Conservation (phyloP, 768 basidiomycete genomes). For the Tylopilus rubrobrunneus region DNA sequence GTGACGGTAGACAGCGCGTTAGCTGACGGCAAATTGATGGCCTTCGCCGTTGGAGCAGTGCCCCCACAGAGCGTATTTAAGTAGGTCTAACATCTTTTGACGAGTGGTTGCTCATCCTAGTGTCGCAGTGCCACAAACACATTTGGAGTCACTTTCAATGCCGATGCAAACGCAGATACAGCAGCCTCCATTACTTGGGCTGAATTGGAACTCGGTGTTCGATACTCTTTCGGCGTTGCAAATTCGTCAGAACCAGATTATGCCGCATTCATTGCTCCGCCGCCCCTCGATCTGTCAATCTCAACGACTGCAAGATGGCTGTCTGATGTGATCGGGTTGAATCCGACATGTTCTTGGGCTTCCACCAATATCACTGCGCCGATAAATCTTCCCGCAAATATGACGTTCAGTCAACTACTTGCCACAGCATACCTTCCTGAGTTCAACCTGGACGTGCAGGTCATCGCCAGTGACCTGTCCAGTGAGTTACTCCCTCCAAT, state of each 20-base stretch:
- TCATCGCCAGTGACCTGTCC: neutral
- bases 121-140: slow-evolving; percentile 5
- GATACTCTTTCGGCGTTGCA: slow-evolving; percentile 20
- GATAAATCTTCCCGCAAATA: slow-evolving; percentile 12
- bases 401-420: neutral
- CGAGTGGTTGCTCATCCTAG: neutral
- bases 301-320: slow-evolving; percentile 25
- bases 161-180: neutral
- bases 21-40: slow-evolving; percentile 20
- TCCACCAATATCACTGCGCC: slow-evolving; percentile 22
- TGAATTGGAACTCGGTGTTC: slow-evolving; percentile 22
- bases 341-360: slow-evolving; percentile 27
- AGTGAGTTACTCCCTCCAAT: slow-evolving; percentile 5
- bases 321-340: slow-evolving; percentile 25
- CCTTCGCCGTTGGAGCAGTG: slow-evolving; percentile 23
- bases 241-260: slow-evolving; percentile 14
- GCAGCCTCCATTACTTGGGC: slow-evolving; percentile 26
- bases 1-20: slow-evolving; percentile 23
- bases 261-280: slow-evolving; percentile 18
- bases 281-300: slow-evolving; percentile 15
- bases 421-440: slow-evolving; percentile 14
- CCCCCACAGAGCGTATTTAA: slow-evolving; percentile 23
- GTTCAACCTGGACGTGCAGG: slow-evolving; percentile 17
- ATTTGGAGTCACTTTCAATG: neutral
- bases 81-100: slow-evolving; percentile 3